These are phyloP conservation scores for Beauveria scarabaeidicola DNA, from an alignment of 2,329 filamentous ascomycete genomes.

Conservation along the genomic window DNA sequence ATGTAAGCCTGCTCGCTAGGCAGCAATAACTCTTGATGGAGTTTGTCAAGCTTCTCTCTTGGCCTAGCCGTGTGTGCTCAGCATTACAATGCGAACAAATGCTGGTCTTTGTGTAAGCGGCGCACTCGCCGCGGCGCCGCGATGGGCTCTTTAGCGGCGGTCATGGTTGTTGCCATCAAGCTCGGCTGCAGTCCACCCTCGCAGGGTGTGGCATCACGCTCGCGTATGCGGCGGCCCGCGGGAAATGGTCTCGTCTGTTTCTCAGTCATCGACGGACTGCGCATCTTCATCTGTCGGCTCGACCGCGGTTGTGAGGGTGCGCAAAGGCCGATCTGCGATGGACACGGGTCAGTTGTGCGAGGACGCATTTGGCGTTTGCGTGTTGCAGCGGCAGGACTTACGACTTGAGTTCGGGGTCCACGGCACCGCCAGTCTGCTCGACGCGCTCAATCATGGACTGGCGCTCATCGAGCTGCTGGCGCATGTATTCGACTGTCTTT, in stretches of 20 bases:
- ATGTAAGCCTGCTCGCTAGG: background rate
- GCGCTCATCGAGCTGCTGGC: constrained; percentile 50
- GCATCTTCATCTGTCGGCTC: constrained; percentile 5
- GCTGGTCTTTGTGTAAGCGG: background rate
- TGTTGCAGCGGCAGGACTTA: constrained; percentile 18
- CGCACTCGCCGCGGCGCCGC: constrained; percentile 1
- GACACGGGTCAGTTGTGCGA: background rate
- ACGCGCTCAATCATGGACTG: constrained; percentile 49
- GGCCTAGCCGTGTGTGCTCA: background rate
- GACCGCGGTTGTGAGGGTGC: constrained; percentile 8
- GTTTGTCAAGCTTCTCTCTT: background rate
- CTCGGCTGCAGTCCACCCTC: background rate
- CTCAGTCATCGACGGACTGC: background rate
- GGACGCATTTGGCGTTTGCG: too few relatives aligned
- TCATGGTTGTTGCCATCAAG: background rate
- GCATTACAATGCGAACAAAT: background rate
- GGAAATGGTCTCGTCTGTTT: background rate
- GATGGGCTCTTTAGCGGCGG: background rate
- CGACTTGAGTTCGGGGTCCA: constrained; percentile 40
- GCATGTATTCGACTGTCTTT: constrained; percentile 58
- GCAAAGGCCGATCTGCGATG: background rate
- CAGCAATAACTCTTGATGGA: background rate
- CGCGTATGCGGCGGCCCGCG: background rate
- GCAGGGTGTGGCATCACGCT: background rate
- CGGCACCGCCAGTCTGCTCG: constrained; percentile 48